phyloP scores from a whole-genome alignment of 2,329 filamentous ascomycete species.

The Podosphaera xanthii region DNA sequence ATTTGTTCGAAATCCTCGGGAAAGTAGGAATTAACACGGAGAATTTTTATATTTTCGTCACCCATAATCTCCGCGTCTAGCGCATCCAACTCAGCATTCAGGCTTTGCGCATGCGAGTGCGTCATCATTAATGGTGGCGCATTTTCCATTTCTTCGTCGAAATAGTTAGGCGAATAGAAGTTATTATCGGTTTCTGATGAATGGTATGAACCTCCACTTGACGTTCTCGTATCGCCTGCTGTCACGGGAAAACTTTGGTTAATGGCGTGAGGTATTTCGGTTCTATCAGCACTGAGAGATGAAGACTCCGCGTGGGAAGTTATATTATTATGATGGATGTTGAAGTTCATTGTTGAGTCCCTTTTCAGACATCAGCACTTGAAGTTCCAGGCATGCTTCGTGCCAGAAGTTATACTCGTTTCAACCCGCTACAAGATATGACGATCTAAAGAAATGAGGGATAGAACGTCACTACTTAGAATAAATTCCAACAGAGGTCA shows the following conservation, averaged over 20 bases:
- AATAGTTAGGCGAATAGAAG: not conserved
- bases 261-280: not conserved
- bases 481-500: not conserved
- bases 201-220: not conserved
- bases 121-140: slow-evolving; percentile 6
- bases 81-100: slow-evolving; percentile 10
- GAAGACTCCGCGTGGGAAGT: not conserved
- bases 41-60: slow-evolving; percentile 5
- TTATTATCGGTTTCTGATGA: not conserved
- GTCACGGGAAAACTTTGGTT: not conserved
- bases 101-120: slow-evolving; percentile 6
- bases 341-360: not conserved
- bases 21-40: not conserved
- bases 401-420: not conserved
- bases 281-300: not conserved
- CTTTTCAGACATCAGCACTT: not conserved
- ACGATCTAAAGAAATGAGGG: not conserved
- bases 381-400: not conserved
- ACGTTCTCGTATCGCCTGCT: not conserved
- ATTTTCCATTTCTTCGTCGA: not conserved
- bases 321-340: not conserved
- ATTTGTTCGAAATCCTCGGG: not conserved
- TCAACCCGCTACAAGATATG: not conserved
- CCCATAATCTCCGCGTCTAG: slow-evolving; percentile 12
- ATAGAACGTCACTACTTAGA: not conserved